Evolutionary conservation across 139 green algal genomes (phyloP).

Genomic region (Limnomonas spitsbergensis): DNA sequence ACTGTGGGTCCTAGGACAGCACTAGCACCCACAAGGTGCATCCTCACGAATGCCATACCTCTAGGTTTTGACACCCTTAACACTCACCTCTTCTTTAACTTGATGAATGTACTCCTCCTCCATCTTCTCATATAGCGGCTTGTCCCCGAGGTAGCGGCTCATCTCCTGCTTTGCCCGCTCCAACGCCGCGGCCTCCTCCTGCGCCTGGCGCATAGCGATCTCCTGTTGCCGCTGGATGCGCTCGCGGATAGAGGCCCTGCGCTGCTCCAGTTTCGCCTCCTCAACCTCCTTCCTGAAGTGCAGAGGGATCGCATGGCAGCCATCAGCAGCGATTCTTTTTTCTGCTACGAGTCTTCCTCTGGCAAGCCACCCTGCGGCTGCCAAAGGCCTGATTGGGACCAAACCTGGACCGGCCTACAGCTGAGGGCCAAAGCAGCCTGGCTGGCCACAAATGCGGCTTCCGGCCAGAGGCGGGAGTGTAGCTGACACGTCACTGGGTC

Average conservation of each 20-base stretch:
- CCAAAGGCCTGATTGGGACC: no score
- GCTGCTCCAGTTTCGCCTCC: constrained; percentile 31
- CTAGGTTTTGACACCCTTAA: neutral
- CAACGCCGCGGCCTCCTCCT: constrained; percentile 29
- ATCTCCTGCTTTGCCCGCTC: constrained; percentile 24
- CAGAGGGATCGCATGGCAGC: no score
- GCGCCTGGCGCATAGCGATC: constrained; percentile 20
- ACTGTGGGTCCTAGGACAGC: no score
- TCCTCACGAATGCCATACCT: neutral
- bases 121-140: constrained; percentile 39
- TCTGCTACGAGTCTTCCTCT: no score
- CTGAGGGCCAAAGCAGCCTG: no score
- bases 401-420: no score
- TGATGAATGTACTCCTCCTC: constrained; percentile 31
- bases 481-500: no score
- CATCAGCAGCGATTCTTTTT: no score
- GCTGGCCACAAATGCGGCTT: no score
- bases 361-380: no score
- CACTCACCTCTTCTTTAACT: constrained; percentile 8
- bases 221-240: constrained; percentile 40
- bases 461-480: no score
- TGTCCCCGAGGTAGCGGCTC: constrained; percentile 21
- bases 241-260: constrained; percentile 29
- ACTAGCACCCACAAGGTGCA: neutral
- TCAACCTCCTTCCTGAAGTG: constrained; percentile 20